A percentile compares a stretch with the other conserved stretches of the same genome.
phyloP scores from a whole-genome alignment of 129 eudicot genomes.

The Solidago caesia region DNA sequence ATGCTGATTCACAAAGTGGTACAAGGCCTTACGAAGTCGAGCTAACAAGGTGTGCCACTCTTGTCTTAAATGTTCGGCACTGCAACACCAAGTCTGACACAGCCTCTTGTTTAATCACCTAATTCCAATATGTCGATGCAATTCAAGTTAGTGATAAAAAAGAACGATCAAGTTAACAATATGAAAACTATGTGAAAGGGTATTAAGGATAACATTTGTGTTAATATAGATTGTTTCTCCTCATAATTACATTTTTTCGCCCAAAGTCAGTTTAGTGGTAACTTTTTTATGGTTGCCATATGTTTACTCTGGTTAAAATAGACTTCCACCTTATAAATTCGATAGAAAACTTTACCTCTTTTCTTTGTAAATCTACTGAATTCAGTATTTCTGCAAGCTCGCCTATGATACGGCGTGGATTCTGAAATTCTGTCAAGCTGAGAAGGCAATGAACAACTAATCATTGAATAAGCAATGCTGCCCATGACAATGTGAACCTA shows the following conservation, averaged over 20 bases:
- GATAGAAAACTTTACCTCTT: slow-evolving; percentile 50
- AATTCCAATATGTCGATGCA: slow-evolving; percentile 1
- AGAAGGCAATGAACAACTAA: slow-evolving; percentile 1
- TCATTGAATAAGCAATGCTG: neutral
- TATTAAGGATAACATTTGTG: neutral
- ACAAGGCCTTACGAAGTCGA: slow-evolving; percentile 84
- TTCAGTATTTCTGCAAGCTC: slow-evolving; percentile 89
- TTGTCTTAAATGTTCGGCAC: slow-evolving; percentile 84
- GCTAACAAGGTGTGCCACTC: slow-evolving; percentile 93
- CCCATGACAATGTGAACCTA: no score
- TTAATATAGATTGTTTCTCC: neutral
- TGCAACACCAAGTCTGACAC: slow-evolving; percentile 87
- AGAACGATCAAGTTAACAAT: neutral
- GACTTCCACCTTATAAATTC: neutral
- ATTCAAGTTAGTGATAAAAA: neutral
- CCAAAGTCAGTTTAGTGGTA: no score
- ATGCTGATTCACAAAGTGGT: neutral
- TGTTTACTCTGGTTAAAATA: no score
- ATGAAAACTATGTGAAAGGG: no score
- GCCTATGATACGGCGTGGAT: slow-evolving; percentile 90
- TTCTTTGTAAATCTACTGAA: slow-evolving; percentile 68
- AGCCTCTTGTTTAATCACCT: slow-evolving; percentile 81
- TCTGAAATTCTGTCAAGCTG: slow-evolving; percentile 89
- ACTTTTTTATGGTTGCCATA: no score
- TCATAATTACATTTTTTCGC: neutral